Percentiles rank a stretch among this genome's conserved stretches.
phyloP scores from a whole-genome alignment of 371 early-diverging fungal genomes.

The Syncephalis fuscata region DNA sequence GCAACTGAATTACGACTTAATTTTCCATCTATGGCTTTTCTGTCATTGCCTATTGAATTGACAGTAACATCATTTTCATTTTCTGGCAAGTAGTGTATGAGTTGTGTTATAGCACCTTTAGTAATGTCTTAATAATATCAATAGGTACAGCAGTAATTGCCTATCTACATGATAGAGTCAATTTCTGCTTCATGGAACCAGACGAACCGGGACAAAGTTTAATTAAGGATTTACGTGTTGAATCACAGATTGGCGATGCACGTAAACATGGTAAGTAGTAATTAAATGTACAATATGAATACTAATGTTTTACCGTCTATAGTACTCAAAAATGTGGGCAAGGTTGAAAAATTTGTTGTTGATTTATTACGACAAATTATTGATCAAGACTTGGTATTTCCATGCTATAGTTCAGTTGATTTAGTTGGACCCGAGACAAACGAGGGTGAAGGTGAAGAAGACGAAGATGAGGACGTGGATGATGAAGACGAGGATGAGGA shows the following conservation, averaged over 20 bases:
- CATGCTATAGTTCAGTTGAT: slow-evolving; percentile 55
- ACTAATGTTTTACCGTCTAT: neutral
- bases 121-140: neutral
- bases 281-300: neutral
- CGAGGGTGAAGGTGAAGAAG: neutral
- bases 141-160: slow-evolving; percentile 71
- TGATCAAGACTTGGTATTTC: slow-evolving; percentile 82
- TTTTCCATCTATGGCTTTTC: slow-evolving; percentile 80
- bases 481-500: too few relatives aligned
- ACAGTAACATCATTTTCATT: slow-evolving; percentile 70
- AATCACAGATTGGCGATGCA: slow-evolving; percentile 80
- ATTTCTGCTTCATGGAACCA: slow-evolving; percentile 77
- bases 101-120: slow-evolving; percentile 1
- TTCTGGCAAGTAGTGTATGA: slow-evolving; percentile 23
- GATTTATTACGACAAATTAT: slow-evolving; percentile 75
- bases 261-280: slow-evolving; percentile 56
- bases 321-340: slow-evolving; percentile 84
- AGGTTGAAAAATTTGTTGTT: slow-evolving; percentile 80
- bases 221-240: slow-evolving; percentile 58
- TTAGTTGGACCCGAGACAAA: slow-evolving; percentile 6
- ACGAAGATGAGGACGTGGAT: neutral
- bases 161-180: slow-evolving; percentile 63
- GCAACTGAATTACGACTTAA: slow-evolving; percentile 77
- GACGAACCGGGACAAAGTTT: slow-evolving; percentile 35
- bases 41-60: slow-evolving; percentile 74